A percentile compares a stretch with the other conserved stretches of the same genome.
Conservation (phyloP, 352 stramenopile species). For the Pythium utonaiense region DNA sequence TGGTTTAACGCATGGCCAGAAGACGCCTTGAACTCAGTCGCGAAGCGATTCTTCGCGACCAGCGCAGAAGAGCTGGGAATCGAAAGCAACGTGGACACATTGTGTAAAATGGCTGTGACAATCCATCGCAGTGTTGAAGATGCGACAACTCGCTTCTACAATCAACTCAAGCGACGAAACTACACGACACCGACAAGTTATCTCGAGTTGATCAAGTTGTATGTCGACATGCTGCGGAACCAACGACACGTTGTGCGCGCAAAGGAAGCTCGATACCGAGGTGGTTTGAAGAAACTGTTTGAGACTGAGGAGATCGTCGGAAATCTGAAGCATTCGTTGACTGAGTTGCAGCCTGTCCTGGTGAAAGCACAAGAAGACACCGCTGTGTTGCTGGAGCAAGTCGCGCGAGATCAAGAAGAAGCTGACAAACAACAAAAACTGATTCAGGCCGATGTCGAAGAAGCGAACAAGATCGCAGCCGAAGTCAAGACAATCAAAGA, state of each 20-base stretch:
- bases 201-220: slow-evolving; percentile 93
- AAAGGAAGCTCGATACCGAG: slow-evolving; percentile 81
- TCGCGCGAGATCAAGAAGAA: slow-evolving; percentile 89
- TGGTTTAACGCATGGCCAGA: slow-evolving; percentile 96
- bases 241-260: slow-evolving; percentile 80
- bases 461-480: slow-evolving; percentile 87
- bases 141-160: slow-evolving; percentile 71
- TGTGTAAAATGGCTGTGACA: slow-evolving; percentile 91
- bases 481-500: slow-evolving; percentile 93
- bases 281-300: slow-evolving; percentile 89
- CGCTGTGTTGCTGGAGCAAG: slow-evolving; percentile 74
- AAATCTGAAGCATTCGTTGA: slow-evolving; percentile 89
- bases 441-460: slow-evolving; percentile 90
- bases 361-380: slow-evolving; percentile 90
- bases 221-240: slow-evolving; percentile 88
- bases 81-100: slow-evolving; percentile 79
- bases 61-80: slow-evolving; percentile 87
- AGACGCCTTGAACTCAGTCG: slow-evolving; percentile 91
- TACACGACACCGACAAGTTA: slow-evolving; percentile 96
- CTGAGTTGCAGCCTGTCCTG: slow-evolving; percentile 89
- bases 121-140: slow-evolving; percentile 92
- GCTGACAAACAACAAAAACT: slow-evolving; percentile 90
- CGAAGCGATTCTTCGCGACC: slow-evolving; percentile 84
- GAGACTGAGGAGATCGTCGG: slow-evolving; percentile 93
- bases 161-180: slow-evolving; percentile 86